A percentile compares a stretch with the other conserved stretches of the same genome.
Conservation (phyloP, 768 basidiomycete species). For the Phlegmacium glaucopus region DNA sequence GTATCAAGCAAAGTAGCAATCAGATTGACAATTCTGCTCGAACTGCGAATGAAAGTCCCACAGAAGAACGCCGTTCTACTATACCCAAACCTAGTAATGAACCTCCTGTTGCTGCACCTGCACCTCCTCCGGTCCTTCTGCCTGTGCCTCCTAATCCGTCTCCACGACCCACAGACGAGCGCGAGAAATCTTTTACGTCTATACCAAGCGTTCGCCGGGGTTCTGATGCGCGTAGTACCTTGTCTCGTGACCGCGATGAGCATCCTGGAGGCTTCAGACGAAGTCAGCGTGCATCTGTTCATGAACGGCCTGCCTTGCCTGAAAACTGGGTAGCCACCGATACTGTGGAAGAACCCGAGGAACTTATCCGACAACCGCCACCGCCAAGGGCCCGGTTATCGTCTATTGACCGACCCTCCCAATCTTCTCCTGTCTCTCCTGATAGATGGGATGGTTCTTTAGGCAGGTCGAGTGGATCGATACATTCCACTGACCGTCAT, state of each 20-base stretch:
- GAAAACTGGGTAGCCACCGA: too few relatives aligned
- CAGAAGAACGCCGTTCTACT: conserved; percentile 10
- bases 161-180: conserved; percentile 11
- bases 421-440: conserved; percentile 7
- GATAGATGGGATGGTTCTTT: conserved; percentile 19
- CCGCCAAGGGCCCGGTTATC: background rate
- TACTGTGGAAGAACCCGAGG: too few relatives aligned
- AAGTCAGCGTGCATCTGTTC: background rate
- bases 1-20: conserved; percentile 35
- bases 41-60: conserved; percentile 10
- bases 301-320: too few relatives aligned
- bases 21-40: background rate
- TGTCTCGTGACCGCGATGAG: conserved; percentile 15
- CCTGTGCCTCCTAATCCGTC: conserved; percentile 5
- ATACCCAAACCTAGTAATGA: conserved; percentile 2
- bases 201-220: conserved; percentile 15
- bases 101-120: conserved; percentile 1
- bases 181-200: conserved; percentile 12
- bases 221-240: conserved; percentile 16
- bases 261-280: conserved; percentile 12
- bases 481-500: conserved; percentile 32
- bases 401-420: background rate
- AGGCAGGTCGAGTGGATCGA: conserved; percentile 18
- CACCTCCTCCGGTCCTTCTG: conserved; percentile 5
- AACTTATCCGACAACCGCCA: background rate